Evolutionary conservation across 768 basidiomycete species (phyloP).

Genomic region (Crassisporium funariophilum): DNA sequence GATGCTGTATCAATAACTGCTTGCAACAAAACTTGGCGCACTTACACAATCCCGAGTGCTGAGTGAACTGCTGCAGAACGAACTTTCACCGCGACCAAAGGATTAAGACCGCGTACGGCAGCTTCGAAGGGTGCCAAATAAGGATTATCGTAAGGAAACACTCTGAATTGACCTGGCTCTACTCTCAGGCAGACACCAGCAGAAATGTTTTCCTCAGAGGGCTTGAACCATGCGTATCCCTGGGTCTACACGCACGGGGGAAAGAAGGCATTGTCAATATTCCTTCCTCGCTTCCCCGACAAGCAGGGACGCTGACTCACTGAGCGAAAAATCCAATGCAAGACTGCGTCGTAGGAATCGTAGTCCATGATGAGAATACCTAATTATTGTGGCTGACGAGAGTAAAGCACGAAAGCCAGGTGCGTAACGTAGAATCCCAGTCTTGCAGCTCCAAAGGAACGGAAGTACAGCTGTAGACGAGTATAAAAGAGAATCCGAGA

Average conservation of each 20-base stretch:
- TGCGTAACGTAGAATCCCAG: conserved; percentile 36
- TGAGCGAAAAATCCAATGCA: conserved; percentile 79
- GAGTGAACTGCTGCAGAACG: conserved; percentile 82
- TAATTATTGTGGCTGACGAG: conserved; percentile 36
- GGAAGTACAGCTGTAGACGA: conserved; percentile 25
- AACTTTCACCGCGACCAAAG: conserved; percentile 82
- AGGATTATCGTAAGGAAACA: conserved; percentile 86
- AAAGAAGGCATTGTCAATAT: not conserved
- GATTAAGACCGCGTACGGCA: conserved; percentile 74
- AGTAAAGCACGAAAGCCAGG: too few species aligned
- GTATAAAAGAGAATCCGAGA: conserved; percentile 40
- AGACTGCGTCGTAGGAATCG: conserved; percentile 76
- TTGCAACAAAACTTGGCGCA: too few species aligned
- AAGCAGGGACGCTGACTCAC: conserved; percentile 38
- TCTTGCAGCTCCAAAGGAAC: conserved; percentile 30
- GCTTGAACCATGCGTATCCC: conserved; percentile 85
- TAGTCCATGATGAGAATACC: conserved; percentile 58
- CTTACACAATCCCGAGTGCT: conserved; percentile 69
- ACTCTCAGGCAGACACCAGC: conserved; percentile 79
- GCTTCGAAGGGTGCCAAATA: conserved; percentile 81
- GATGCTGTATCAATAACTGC: too few species aligned
- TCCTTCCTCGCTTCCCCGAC: not conserved
- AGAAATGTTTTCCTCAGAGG: conserved; percentile 78
- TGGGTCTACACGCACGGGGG: conserved; percentile 67
- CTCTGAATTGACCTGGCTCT: conserved; percentile 67